phyloP scores from a whole-genome alignment of 1,284 basidiomycete genomes.

The Moesziomyces globuligerus region DNA sequence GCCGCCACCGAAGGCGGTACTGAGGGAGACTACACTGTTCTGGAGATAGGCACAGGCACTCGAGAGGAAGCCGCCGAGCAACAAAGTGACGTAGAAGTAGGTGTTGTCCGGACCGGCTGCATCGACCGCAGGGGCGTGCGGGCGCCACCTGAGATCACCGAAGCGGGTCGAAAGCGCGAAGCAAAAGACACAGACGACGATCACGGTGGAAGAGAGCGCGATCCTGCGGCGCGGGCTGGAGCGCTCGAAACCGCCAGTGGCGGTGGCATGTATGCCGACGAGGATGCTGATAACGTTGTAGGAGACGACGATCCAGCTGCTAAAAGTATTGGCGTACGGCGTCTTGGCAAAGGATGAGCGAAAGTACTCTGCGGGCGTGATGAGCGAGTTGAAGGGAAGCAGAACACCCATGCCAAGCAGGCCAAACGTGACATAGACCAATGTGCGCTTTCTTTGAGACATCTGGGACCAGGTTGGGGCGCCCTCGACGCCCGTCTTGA shows the following conservation, averaged over 20 bases:
- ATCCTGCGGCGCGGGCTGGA: conserved; percentile 41
- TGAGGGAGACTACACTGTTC: conserved; percentile 60
- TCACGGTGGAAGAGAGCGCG: conserved; percentile 28
- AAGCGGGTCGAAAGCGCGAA: conserved; percentile 41
- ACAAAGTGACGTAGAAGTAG: conserved; percentile 47
- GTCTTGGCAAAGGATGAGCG: conserved; percentile 48
- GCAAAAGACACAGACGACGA: conserved; percentile 35
- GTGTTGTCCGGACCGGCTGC: conserved; percentile 10
- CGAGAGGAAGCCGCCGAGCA: conserved; percentile 43
- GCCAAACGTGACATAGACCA: conserved; percentile 48
- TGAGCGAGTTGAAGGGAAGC: conserved; percentile 57
- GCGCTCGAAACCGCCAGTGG: conserved; percentile 45
- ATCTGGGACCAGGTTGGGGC: conserved; percentile 43
- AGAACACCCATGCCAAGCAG: conserved; percentile 47
- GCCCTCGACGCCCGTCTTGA: conserved; percentile 46
- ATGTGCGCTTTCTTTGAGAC: conserved; percentile 17
- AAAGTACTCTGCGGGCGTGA: conserved; percentile 63
- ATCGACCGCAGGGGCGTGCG: background rate
- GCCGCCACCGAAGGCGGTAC: conserved; percentile 51
- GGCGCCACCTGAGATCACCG: conserved; percentile 1
- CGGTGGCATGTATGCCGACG: conserved; percentile 51
- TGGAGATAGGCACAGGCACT: conserved; percentile 57
- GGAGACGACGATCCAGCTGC: conserved; percentile 57
- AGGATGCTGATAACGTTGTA: conserved; percentile 59
- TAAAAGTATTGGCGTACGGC: conserved; percentile 48